phyloP scores from a whole-genome alignment of 2,329 filamentous ascomycete species.

The Colletotrichum gigasporum region DNA sequence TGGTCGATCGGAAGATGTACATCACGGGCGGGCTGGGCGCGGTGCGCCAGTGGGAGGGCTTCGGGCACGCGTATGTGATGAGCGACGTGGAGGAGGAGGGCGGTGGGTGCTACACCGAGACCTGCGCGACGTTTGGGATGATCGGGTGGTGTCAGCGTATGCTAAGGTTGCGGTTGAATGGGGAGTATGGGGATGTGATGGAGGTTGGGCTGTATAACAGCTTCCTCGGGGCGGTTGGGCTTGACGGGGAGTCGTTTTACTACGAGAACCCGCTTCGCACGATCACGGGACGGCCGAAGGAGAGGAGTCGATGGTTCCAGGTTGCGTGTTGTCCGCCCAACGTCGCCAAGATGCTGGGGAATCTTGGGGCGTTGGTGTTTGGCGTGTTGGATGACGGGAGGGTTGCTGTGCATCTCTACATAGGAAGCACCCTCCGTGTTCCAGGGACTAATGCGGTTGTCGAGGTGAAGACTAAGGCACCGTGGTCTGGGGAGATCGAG shows the following conservation, averaged over 20 bases:
- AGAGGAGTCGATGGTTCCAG: slow-evolving; percentile 11
- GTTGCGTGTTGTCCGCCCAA: slow-evolving; percentile 18
- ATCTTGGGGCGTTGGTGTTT: slow-evolving; percentile 7
- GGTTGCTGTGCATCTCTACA: slow-evolving; percentile 4
- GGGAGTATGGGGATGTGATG: slow-evolving; percentile 10
- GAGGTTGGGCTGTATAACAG: slow-evolving; percentile 7
- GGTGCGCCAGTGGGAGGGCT: slow-evolving; percentile 10
- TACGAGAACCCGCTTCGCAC: slow-evolving; percentile 17
- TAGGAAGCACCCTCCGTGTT: not conserved
- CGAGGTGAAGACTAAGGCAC: not conserved
- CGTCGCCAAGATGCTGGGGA: slow-evolving; percentile 8
- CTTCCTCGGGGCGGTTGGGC: slow-evolving; percentile 4
- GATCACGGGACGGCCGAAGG: not conserved
- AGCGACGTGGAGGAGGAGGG: slow-evolving; percentile 13
- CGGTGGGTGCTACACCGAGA: slow-evolving; percentile 10
- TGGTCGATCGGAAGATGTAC: slow-evolving; percentile 70
- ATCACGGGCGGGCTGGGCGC: slow-evolving; percentile 68
- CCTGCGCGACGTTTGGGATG: slow-evolving; percentile 11
- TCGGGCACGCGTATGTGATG: not conserved
- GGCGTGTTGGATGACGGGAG: not conserved
- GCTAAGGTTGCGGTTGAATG: not conserved
- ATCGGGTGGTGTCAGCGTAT: slow-evolving; percentile 14
- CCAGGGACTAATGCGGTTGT: not conserved
- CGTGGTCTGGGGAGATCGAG: not conserved
- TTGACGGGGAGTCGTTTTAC: slow-evolving; percentile 13